Percentiles rank a stretch among this genome's conserved stretches.
Conservation (phyloP, 257 asterid genomes). For the Cruciata laevipes region DNA sequence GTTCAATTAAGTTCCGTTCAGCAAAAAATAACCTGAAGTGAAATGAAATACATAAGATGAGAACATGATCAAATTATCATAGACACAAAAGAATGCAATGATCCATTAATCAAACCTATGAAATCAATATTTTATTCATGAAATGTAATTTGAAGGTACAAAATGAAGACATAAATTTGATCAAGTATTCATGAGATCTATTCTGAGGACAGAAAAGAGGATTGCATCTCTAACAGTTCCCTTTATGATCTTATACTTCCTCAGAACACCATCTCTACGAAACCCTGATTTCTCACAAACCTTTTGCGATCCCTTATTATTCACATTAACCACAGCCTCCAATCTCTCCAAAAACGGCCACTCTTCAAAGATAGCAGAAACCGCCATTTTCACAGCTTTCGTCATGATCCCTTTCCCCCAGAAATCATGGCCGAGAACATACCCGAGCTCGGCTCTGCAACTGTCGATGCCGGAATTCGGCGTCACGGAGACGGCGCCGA, state of each 20-base stretch:
- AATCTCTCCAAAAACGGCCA: slow-evolving; percentile 15
- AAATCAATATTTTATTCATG: no score
- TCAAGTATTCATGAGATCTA: not conserved
- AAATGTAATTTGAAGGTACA: no score
- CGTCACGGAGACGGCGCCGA: slow-evolving; percentile 48
- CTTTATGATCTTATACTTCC: slow-evolving; percentile 8
- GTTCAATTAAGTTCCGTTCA: no score
- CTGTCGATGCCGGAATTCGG: slow-evolving; percentile 29
- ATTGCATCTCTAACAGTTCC: slow-evolving; percentile 13
- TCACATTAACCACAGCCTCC: slow-evolving; percentile 15
- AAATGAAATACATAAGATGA: no score
- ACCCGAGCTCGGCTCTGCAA: slow-evolving; percentile 27
- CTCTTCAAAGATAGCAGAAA: slow-evolving; percentile 14
- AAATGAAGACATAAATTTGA: no score
- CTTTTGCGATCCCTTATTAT: slow-evolving; percentile 17
- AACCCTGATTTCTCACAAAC: slow-evolving; percentile 20
- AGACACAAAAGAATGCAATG: no score
- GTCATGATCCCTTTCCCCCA: slow-evolving; percentile 19
- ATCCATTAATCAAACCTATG: no score
- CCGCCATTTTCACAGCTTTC: slow-evolving; percentile 17
- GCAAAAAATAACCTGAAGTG: no score
- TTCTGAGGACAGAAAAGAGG: slow-evolving; percentile 17
- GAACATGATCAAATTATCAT: no score
- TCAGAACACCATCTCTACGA: slow-evolving; percentile 19
- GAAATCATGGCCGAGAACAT: slow-evolving; percentile 10